Conservation (phyloP, 2,329 filamentous ascomycete genomes). For the Chaetomium sp. region DNA sequence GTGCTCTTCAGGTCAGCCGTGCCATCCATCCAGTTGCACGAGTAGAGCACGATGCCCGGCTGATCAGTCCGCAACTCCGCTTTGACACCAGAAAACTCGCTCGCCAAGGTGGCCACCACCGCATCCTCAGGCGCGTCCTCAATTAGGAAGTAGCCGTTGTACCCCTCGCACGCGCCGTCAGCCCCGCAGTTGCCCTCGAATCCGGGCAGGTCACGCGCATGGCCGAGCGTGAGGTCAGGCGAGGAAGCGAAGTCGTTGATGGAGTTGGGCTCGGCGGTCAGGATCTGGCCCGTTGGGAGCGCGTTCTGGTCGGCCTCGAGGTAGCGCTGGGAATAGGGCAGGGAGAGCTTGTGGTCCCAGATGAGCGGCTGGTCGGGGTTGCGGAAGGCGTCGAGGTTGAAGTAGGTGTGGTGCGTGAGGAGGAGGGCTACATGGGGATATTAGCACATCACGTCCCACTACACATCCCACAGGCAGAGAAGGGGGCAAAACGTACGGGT, state of each 20-base stretch:
- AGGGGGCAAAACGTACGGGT: conserved; percentile 31
- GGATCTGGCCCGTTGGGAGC: conserved; percentile 56
- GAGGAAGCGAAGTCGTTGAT: conserved; percentile 62
- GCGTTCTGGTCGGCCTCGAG: conserved; percentile 49
- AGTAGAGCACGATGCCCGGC: conserved; percentile 64
- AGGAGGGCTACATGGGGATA: conserved; percentile 42
- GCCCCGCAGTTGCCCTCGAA: conserved; percentile 56
- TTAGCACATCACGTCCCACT: background rate
- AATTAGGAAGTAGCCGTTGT: conserved; percentile 55
- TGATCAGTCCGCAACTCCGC: conserved; percentile 66
- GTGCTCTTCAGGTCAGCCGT: conserved; percentile 50
- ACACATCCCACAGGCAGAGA: too few species aligned
- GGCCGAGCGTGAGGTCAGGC: conserved; percentile 54
- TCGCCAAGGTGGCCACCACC: conserved; percentile 50
- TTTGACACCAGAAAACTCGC: conserved; percentile 59
- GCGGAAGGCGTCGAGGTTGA: conserved; percentile 60
- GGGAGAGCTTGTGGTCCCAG: conserved; percentile 56
- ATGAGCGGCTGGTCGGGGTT: conserved; percentile 49
- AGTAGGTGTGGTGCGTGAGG: conserved; percentile 61
- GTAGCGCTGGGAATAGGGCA: conserved; percentile 55
- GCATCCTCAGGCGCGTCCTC: conserved; percentile 35
- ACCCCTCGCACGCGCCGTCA: conserved; percentile 62
- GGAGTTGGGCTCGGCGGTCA: conserved; percentile 45
- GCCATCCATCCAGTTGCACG: conserved; percentile 52
- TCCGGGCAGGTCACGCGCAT: conserved; percentile 48